A percentile compares a stretch with the other conserved stretches of the same genome.
phyloP scores from a whole-genome alignment of 169 alveolate species.

The Perkinsus chesapeaki region DNA sequence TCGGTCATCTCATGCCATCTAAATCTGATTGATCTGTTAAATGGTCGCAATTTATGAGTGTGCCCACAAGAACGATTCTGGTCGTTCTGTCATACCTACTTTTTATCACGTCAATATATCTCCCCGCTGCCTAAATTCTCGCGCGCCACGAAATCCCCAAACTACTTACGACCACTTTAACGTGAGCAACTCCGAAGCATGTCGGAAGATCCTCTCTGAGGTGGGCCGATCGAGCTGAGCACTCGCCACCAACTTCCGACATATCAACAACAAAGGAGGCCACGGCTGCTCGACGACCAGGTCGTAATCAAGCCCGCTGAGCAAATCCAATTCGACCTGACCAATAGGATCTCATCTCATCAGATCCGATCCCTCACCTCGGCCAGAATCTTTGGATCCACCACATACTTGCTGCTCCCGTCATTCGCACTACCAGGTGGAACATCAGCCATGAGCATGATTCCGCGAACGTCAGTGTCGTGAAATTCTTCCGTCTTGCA shows the following conservation, averaged over 20 bases:
- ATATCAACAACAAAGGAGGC: background rate
- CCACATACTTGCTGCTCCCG: background rate
- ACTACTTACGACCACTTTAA: background rate
- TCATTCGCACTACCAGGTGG: background rate
- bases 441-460: background rate
- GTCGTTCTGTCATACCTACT: too few relatives aligned
- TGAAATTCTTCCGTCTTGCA: background rate
- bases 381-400: background rate
- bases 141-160: too few relatives aligned
- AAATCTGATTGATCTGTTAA: too few relatives aligned
- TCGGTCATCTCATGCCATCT: too few relatives aligned
- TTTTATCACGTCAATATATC: too few relatives aligned
- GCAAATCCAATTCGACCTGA: background rate
- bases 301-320: background rate
- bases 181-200: background rate
- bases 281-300: background rate
- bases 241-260: background rate
- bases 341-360: background rate
- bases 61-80: too few relatives aligned
- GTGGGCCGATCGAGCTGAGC: background rate
- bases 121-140: too few relatives aligned
- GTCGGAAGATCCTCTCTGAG: background rate
- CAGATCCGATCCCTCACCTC: background rate
- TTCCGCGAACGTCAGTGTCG: background rate
- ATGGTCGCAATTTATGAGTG: too few relatives aligned